These are phyloP conservation scores for Zizania palustris DNA, from an alignment of 202 grass and related monocot genomes.

Conservation along the genomic window DNA sequence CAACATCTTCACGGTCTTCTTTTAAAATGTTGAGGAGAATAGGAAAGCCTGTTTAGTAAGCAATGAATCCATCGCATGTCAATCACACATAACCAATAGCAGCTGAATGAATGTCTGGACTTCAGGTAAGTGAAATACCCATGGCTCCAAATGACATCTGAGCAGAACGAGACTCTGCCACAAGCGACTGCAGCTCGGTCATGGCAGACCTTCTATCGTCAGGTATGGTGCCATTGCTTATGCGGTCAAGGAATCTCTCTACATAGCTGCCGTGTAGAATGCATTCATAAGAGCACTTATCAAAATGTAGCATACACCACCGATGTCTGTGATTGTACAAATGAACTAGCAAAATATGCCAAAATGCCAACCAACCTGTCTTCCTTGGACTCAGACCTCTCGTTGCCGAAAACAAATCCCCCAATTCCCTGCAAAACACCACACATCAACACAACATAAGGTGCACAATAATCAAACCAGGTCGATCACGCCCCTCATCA, in stretches of 20 bases:
- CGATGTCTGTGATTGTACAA: not conserved
- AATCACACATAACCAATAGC: not conserved
- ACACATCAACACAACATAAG: not conserved
- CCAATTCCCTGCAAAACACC: conserved; percentile 67
- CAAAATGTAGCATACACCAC: not conserved
- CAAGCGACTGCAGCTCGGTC: conserved; percentile 80
- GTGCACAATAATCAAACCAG: conserved; percentile 14
- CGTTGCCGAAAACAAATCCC: conserved; percentile 92
- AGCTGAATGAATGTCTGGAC: not conserved
- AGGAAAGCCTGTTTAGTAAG: conserved; percentile 74
- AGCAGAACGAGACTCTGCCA: conserved; percentile 86
- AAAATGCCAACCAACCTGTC: conserved; percentile 60
- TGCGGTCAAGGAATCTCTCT: conserved; percentile 85
- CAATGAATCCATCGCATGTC: not conserved
- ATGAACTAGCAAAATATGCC: not conserved
- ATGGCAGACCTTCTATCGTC: conserved; percentile 92
- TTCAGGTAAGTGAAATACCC: conserved; percentile 49
- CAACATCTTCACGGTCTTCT: conserved; percentile 93
- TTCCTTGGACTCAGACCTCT: conserved; percentile 77
- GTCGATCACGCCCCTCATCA: not conserved
- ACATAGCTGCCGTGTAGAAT: conserved; percentile 54
- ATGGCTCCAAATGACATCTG: conserved; percentile 96
- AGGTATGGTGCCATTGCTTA: conserved; percentile 78
- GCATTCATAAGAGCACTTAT: conserved; percentile 1
- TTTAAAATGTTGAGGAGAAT: conserved; percentile 84